Evolutionary conservation across 169 alveolate species (phyloP).

Genomic region (Sarcocystis neurona): DNA sequence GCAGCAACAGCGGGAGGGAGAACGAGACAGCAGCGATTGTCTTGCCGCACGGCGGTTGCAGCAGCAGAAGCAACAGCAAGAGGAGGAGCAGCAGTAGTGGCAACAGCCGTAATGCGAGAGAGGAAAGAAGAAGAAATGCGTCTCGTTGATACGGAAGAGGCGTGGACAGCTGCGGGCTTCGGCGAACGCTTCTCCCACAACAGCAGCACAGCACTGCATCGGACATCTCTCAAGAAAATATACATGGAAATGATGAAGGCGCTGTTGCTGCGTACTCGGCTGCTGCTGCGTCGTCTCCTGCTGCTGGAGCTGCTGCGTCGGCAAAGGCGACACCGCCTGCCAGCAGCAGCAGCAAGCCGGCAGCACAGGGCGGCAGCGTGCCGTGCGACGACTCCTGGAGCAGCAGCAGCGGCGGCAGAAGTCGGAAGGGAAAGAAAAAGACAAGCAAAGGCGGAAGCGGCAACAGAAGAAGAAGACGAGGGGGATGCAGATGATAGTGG

Average conservation of each 20-base stretch:
- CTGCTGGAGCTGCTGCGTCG: background rate
- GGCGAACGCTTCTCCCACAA: too few species aligned
- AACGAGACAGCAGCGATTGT: too few species aligned
- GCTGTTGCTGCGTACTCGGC: background rate
- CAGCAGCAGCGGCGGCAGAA: background rate
- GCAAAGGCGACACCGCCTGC: too few species aligned
- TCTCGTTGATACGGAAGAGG: too few species aligned
- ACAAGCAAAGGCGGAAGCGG: background rate
- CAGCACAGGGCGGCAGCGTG: conserved; percentile 14
- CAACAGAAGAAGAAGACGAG: background rate
- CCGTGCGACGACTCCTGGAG: background rate
- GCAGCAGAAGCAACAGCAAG: too few species aligned
- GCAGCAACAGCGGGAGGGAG: too few species aligned
- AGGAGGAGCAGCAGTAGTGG: too few species aligned
- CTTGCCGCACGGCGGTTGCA: too few species aligned
- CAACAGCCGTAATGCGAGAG: too few species aligned
- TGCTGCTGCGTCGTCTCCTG: background rate
- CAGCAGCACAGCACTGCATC: conserved; percentile 22
- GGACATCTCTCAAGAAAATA: conserved; percentile 6
- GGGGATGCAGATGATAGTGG: background rate
- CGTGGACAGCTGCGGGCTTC: too few species aligned
- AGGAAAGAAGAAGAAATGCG: too few species aligned
- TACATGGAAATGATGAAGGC: background rate
- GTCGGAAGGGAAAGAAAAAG: background rate
- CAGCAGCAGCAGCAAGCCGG: too few species aligned